Base-by-base conservation (phyloP, 768 basidiomycete species). In the Mycena vitilis region DNA sequence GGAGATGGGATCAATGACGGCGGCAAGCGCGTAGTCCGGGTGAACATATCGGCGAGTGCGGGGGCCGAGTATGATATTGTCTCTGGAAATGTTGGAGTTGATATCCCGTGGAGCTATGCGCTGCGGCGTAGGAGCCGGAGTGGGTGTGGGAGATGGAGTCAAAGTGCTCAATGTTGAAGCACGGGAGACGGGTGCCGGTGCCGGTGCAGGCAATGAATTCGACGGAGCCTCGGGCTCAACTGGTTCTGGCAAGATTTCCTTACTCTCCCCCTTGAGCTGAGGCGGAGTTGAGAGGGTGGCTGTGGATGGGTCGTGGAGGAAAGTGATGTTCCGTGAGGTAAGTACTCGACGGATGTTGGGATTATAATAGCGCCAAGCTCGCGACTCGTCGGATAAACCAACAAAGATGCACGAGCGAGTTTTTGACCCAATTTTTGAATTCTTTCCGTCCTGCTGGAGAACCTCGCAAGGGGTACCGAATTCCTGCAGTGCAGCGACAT, bases 271-370 rank as follows among this genome's bases (percentile, higher is more conserved):
- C 38, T 40, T 40, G 38, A 40, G 38, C 38, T 42, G 59, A 59
- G 66, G 59, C 66, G 54, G 44, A 67, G 59, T 20, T 12, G 51
- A 15, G 2, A 45, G 5, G 23, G 16, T 25, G 20, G 59, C 15
- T 2, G 52, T 22, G 15, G 48, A 13, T 11, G 53, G 42, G 20
- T 52, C 40, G n/a, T n/a, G n/a, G n/a, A 25, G 48, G n/a, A 45
- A 74, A 74, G n/a, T 61, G 62, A 71, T 65, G 59, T 74, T 71
- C 18, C 70, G 60, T 13, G 73, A 71, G 20, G 67, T 74, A 23
- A 63, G 64, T 12, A 74, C 65, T 25, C 44, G 52, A n/a, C 68
- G 59, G 2, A 63, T 58, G 15, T 40, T 49, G 34, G 67, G 54
- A 40, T 40, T 40, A 40, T 40, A 40, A 40, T 40, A 40, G 38